Percentiles rank a stretch among this genome's conserved stretches.
phyloP scores from a whole-genome alignment of 2,329 filamentous ascomycete species.

The Ophiosphaerella narmari region DNA sequence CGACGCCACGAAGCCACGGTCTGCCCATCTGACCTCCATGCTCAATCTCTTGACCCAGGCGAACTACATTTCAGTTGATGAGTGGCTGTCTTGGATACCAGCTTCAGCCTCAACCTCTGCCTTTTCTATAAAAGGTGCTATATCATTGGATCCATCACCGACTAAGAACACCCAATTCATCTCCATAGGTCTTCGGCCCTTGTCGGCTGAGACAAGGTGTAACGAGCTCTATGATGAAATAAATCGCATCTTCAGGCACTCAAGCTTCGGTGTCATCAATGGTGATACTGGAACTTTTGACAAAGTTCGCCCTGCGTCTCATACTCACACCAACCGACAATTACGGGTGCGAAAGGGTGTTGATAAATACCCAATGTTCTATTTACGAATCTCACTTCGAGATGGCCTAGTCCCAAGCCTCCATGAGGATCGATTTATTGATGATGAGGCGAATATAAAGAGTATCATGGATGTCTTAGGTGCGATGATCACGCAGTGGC shows the following conservation, averaged over 20 bases:
- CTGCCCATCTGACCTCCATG: constrained; percentile 24
- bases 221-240: constrained; percentile 76
- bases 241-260: constrained; percentile 76
- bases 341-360: constrained; percentile 66
- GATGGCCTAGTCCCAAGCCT: constrained; percentile 7
- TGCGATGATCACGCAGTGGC: constrained; percentile 72
- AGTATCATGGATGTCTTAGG: constrained; percentile 67
- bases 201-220: constrained; percentile 60
- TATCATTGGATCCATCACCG: constrained; percentile 72
- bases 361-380: constrained; percentile 89
- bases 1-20: constrained; percentile 8
- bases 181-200: constrained; percentile 72
- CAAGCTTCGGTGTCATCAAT: constrained; percentile 72
- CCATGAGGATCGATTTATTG: constrained; percentile 26
- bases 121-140: constrained; percentile 69
- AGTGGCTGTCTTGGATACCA: constrained; percentile 67
- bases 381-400: constrained; percentile 65
- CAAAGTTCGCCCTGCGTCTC: constrained; percentile 27
- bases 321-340: constrained; percentile 56
- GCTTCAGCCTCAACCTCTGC: constrained; percentile 68
- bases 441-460: constrained; percentile 50
- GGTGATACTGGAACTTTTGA: constrained; percentile 52
- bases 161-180: constrained; percentile 80
- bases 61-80: constrained; percentile 61
- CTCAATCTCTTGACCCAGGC: constrained; percentile 66